Base-by-base conservation (phyloP, 1,284 basidiomycete species). In the Rhodotorula sp. region DNA sequence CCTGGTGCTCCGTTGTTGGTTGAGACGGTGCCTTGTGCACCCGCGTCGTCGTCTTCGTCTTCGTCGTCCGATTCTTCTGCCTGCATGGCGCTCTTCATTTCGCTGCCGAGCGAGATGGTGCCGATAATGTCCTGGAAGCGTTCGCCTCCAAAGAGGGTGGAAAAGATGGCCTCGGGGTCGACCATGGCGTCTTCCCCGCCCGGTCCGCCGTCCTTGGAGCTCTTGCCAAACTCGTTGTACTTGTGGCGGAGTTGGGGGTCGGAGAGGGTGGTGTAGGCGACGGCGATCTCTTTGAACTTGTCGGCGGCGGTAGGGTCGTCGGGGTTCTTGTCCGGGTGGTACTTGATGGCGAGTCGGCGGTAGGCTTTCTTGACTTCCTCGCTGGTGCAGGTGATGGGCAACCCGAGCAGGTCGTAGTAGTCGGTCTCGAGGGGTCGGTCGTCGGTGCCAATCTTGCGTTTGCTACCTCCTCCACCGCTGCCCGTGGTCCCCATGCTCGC, bases 11-110 rank as follows among this genome's bases (percentile, higher is more conserved):
- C 49, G 28, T 49, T n/a, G 16, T 58, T 47, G 7, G 58, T 23
- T 3, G 47, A 10, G 38, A 54, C 26, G 31, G 18, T n/a, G 34
- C 31, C 31, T 18, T 55, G 54, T 5, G 26, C n/a, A 16, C 60
- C 48, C 2, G 62, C 50, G 14, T 65, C 61, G 6, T 64, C 56
- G 26, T 71, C 69, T 18, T 64, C 56, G 26, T 71, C 69, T 18
- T 86, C 85, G 16, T 84, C 85, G 72, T 91, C 90, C 18, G 57
- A 56, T 8, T 59, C 64, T 6, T 92, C 93, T 79, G 95, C 91
- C 79, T 99, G 95, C 79, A 99, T 84, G 8, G 94, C 95, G 10
- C 93, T 88, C 84, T 99, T 99, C 97, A 99, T 98, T 79, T 99
- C 95, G 77, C 87, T 87, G 48, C 93, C 95, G 77, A 93, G 83